phyloP scores from a whole-genome alignment of 176 grass and related monocot species.

The Triticum timopheevii region DNA sequence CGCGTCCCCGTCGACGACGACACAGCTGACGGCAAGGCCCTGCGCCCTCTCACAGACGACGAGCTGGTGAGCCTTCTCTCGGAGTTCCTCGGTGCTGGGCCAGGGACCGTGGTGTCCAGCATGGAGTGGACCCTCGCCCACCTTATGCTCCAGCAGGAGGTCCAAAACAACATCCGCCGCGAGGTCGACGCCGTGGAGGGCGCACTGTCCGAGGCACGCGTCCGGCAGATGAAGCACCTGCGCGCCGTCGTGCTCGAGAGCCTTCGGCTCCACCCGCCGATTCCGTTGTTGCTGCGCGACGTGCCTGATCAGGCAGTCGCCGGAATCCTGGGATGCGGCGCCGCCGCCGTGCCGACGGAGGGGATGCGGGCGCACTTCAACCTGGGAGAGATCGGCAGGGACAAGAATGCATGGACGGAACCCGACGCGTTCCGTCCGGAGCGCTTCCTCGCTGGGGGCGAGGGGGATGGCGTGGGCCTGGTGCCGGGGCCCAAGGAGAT shows the following conservation, averaged over 20 bases:
- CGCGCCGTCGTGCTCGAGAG: background rate
- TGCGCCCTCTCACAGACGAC: background rate
- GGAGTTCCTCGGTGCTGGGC: background rate
- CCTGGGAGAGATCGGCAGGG: background rate
- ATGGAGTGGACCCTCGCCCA: background rate
- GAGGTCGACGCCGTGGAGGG: background rate
- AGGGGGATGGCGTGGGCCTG: background rate
- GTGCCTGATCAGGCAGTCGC: background rate
- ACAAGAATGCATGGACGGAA: background rate
- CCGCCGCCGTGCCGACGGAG: background rate
- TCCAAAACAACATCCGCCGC: background rate
- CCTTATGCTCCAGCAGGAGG: background rate
- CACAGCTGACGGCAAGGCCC: background rate
- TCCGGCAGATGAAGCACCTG: background rate
- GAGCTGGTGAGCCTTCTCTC: background rate
- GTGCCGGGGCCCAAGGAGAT: background rate
- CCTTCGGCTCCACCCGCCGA: background rate
- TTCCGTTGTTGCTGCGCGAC: background rate
- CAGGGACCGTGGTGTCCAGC: background rate
- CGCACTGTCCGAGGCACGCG: background rate
- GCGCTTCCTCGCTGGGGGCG: conserved; percentile 45
- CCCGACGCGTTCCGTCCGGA: conserved; percentile 48
- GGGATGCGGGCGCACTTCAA: background rate
- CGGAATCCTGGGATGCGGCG: background rate
- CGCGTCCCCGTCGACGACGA: background rate